Conservation (phyloP, 169 alveolate species). For the Cryptosporidium viatorum region DNA sequence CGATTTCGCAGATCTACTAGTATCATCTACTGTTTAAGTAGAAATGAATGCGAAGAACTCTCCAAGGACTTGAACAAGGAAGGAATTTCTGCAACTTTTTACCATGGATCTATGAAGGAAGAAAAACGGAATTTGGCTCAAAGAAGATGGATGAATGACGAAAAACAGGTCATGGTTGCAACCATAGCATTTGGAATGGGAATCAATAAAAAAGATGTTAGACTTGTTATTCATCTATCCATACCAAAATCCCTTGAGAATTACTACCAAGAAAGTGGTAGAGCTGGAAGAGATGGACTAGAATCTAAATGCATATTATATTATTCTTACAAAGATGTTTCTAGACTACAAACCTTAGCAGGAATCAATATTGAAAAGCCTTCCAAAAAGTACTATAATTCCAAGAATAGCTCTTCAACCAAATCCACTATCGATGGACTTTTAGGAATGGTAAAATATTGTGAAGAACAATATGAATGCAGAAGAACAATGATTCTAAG, state of each 20-base stretch:
- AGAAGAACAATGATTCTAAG: conserved; percentile 85
- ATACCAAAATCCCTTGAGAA: conserved; percentile 97
- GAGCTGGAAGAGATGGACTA: conserved; percentile 95
- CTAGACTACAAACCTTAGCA: conserved; percentile 79
- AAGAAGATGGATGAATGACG: conserved; percentile 91
- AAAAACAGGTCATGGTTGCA: conserved; percentile 95
- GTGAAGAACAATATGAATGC: conserved; percentile 87
- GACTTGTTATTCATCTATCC: conserved; percentile 97
- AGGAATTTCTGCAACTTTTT: conserved; percentile 85
- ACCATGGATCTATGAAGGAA: conserved; percentile 86
- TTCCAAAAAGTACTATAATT: neutral
- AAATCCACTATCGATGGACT: conserved; percentile 31
- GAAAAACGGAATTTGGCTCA: conserved; percentile 81
- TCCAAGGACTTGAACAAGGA: conserved; percentile 86
- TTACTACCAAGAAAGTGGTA: conserved; percentile 98
- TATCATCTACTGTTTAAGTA: conserved; percentile 93
- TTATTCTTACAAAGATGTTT: conserved; percentile 82
- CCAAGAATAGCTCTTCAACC: conserved; percentile 59
- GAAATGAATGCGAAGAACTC: conserved; percentile 94
- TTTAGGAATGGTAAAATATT: conserved; percentile 83
- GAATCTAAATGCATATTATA: conserved; percentile 80
- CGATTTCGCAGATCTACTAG: conserved; percentile 81
- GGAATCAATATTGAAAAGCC: conserved; percentile 51
- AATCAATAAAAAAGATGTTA: conserved; percentile 96
- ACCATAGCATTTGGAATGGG: conserved; percentile 99